Percentiles rank a stretch among this genome's conserved stretches.
Evolutionary conservation across 257 asterid genomes (phyloP).

Genomic region (Solanum bulbocastanum): DNA sequence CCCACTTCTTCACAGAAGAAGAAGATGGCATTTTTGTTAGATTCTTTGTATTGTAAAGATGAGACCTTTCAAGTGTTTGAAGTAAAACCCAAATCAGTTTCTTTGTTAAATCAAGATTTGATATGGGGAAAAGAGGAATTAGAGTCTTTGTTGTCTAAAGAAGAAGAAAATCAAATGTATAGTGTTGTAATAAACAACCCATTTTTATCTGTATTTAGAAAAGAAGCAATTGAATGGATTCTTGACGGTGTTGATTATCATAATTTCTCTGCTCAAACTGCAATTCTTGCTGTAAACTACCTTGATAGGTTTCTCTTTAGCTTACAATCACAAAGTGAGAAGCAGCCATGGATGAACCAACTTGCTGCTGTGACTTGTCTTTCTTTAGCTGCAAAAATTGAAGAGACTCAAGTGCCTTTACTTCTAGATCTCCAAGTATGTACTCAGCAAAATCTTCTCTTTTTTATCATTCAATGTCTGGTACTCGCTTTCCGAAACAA

Average conservation of each 20-base stretch:
- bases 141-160: constrained; percentile 36
- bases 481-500: not conserved
- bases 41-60: constrained; percentile 40
- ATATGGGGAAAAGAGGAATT: constrained; percentile 41
- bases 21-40: constrained; percentile 20
- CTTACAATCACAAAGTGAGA: constrained; percentile 18
- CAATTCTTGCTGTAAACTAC: constrained; percentile 62
- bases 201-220: constrained; percentile 20
- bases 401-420: constrained; percentile 64
- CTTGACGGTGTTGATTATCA: constrained; percentile 31
- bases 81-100: constrained; percentile 1
- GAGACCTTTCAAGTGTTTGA: constrained; percentile 6
- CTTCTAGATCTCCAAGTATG: constrained; percentile 71
- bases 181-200: constrained; percentile 15
- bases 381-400: constrained; percentile 81
- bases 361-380: constrained; percentile 76
- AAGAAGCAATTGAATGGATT: constrained; percentile 58
- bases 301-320: constrained; percentile 46
- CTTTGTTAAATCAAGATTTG: constrained; percentile 4
- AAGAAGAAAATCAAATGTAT: constrained; percentile 29
- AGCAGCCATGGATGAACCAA: constrained; percentile 70
- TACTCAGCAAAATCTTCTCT: not conserved
- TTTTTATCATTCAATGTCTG: not conserved
- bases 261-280: constrained; percentile 59
- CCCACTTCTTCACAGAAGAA: constrained; percentile 24